phyloP scores from a whole-genome alignment of 1,284 basidiomycete genomes.

The Neolentinus lepideus region DNA sequence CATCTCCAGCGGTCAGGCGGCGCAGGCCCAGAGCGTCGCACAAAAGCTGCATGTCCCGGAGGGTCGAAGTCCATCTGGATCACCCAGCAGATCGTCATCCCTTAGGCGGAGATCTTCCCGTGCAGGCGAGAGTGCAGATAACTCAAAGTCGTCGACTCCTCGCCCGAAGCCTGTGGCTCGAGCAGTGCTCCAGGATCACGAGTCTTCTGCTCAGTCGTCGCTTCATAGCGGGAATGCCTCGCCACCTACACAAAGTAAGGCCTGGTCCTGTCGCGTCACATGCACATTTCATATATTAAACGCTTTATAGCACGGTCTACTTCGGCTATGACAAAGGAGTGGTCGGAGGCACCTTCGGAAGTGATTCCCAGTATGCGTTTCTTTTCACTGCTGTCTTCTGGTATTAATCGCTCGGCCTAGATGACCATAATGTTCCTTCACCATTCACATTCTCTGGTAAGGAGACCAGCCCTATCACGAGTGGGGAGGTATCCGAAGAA shows the following conservation, averaged over 20 bases:
- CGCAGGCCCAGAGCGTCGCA: constrained; percentile 59
- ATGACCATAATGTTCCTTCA: neutral
- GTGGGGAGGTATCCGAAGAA: neutral
- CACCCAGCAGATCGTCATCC: constrained; percentile 10
- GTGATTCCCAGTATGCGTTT: no score
- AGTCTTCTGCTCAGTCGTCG: neutral
- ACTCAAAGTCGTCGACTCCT: neutral
- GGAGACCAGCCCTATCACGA: neutral
- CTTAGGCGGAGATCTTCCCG: neutral
- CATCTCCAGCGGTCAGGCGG: constrained; percentile 48
- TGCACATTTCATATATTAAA: no score
- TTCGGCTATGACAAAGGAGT: no score
- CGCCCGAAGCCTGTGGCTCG: neutral
- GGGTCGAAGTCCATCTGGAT: constrained; percentile 29
- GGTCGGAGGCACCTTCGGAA: no score
- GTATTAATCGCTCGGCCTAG: neutral
- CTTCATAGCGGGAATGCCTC: neutral
- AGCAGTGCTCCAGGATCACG: neutral
- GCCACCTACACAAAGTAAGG: neutral
- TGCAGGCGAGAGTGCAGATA: neutral
- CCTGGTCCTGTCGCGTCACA: no score
- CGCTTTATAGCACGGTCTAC: no score
- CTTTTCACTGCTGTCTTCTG: no score
- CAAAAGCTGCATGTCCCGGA: constrained; percentile 62
- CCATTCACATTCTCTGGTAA: neutral